Conservation (phyloP, 176 grass and related monocot species). For the Puccinellia tenuiflora region DNA sequence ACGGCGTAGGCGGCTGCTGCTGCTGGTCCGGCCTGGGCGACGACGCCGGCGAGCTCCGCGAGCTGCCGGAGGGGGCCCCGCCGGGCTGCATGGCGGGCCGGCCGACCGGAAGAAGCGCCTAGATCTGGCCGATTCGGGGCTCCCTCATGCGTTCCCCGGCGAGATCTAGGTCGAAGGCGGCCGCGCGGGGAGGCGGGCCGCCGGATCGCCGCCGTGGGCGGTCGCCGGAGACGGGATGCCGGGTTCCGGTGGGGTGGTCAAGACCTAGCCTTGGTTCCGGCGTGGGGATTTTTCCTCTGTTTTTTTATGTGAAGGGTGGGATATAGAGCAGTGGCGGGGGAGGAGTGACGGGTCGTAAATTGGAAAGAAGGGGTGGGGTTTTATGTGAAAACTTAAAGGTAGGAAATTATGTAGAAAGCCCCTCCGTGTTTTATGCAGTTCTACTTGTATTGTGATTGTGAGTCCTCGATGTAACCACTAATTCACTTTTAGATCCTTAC, state of each 20-base stretch:
- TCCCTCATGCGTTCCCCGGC: slow-evolving; percentile 13
- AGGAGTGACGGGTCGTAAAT: neutral
- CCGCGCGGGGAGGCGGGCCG: neutral
- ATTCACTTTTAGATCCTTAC: too few species aligned
- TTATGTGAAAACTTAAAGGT: neutral
- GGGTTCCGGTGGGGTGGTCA: neutral
- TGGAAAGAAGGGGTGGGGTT: neutral
- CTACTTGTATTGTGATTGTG: neutral
- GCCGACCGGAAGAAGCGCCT: neutral
- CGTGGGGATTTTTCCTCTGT: neutral
- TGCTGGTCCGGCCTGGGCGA: slow-evolving; percentile 38
- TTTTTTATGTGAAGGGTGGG: neutral
- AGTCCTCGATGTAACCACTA: neutral
- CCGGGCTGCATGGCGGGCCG: slow-evolving; percentile 29
- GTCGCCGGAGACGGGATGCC: neutral
- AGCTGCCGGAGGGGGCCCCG: slow-evolving; percentile 29
- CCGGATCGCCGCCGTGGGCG: slow-evolving; percentile 4
- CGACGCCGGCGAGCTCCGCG: slow-evolving; percentile 43
- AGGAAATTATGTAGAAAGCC: neutral
- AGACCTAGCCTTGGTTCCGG: neutral
- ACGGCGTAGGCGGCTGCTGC: neutral
- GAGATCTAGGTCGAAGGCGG: slow-evolving; percentile 33
- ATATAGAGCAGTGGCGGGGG: neutral
- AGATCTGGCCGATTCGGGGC: slow-evolving; percentile 38
- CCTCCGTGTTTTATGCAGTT: neutral